phyloP scores from a whole-genome alignment of 1,139 yeast species.

The Yamadazyma atlantica region DNA sequence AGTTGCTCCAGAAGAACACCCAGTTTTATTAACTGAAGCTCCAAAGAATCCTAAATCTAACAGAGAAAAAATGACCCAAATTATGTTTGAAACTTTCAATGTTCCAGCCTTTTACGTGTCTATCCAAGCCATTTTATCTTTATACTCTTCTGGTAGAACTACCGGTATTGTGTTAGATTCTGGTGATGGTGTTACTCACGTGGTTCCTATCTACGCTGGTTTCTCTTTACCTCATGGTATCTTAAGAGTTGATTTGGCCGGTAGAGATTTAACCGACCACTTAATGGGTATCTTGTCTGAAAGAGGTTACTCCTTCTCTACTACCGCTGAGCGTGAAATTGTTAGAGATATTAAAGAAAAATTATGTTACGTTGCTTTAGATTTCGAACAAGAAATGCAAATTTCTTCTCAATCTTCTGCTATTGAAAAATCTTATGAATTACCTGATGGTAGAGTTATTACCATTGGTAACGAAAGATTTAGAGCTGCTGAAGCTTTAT shows the following conservation, averaged over 20 bases:
- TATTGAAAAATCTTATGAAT: conserved; percentile 97
- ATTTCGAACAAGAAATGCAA: conserved; percentile 97
- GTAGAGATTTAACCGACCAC: conserved; percentile 98
- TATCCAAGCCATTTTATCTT: conserved; percentile 96
- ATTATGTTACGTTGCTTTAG: conserved; percentile 96
- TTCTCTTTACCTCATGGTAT: conserved; percentile 99
- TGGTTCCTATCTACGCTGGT: conserved; percentile 99
- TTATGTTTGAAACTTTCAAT: conserved; percentile 97
- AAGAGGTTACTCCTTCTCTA: conserved; percentile 98
- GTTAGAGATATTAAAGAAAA: conserved; percentile 99
- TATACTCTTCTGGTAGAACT: conserved; percentile 99
- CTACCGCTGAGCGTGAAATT: conserved; percentile 99
- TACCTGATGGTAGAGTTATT: conserved; percentile 99
- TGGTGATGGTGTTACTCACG: conserved; percentile 99
- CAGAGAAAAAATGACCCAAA: conserved; percentile 99
- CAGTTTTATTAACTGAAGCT: conserved; percentile 96
- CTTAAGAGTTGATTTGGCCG: conserved; percentile 98
- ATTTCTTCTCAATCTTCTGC: conserved; percentile 98
- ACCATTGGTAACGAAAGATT: conserved; percentile 99
- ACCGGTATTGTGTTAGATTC: conserved; percentile 99
- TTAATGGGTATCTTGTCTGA: conserved; percentile 97
- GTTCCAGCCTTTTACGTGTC: conserved; percentile 99
- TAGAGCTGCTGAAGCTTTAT: conserved; percentile 99
- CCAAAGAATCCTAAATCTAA: conserved; percentile 99
- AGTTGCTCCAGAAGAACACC: conserved; percentile 99